These are phyloP conservation scores for Heliosperma pusillum DNA, from an alignment of 148 eudicot genomes.

Conservation along the genomic window DNA sequence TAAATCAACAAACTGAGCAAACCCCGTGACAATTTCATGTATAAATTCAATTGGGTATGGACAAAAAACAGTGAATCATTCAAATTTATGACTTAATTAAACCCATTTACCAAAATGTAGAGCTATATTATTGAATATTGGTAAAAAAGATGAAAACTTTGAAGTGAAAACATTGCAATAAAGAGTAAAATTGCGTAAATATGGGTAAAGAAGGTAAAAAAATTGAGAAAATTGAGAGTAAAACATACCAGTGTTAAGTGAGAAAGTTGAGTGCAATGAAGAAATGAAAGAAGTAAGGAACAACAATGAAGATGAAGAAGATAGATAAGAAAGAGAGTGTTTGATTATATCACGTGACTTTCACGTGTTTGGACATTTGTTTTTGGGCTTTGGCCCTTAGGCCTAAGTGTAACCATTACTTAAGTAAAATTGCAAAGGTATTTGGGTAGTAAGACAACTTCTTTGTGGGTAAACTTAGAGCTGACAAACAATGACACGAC, in stretches of 20 bases:
- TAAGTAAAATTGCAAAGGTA: background rate
- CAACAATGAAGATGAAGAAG: slow-evolving; percentile 3
- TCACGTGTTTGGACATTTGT: slow-evolving; percentile 17
- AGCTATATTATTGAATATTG: background rate
- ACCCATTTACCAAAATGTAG: background rate
- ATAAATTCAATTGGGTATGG: background rate
- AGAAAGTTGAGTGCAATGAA: slow-evolving; percentile 8
- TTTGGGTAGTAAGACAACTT: no score
- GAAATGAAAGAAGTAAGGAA: background rate
- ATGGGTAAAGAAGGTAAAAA: background rate
- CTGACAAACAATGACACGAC: no score
- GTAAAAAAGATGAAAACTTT: background rate
- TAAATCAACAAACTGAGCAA: background rate
- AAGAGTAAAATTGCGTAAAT: background rate
- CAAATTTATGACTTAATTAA: background rate
- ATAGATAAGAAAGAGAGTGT: slow-evolving; percentile 14
- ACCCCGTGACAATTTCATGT: background rate
- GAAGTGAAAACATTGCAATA: background rate
- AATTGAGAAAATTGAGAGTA: background rate
- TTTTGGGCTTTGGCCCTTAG: background rate
- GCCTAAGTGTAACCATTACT: background rate
- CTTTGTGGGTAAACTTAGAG: no score
- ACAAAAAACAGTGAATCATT: background rate
- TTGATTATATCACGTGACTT: slow-evolving; percentile 8
- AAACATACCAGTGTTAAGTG: slow-evolving; percentile 9